phyloP scores from a whole-genome alignment of 2,329 filamentous ascomycete species.

The Pyricularia sp. region DNA sequence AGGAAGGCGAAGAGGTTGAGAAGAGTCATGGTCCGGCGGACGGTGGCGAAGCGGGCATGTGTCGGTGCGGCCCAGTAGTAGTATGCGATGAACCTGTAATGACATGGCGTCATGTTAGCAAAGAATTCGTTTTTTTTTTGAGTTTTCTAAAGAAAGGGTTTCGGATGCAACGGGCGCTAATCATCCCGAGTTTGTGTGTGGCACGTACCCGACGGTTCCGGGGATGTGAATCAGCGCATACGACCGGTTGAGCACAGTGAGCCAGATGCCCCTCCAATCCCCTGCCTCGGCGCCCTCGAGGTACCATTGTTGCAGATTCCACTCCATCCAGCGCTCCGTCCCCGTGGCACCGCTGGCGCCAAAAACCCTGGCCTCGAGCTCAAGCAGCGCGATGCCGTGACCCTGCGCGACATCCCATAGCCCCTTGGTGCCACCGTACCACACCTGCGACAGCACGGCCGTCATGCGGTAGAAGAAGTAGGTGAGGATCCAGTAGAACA shows the following conservation, averaged over 20 bases:
- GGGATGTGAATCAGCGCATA: constrained; percentile 42
- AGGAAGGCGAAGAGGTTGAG: constrained; percentile 52
- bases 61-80: constrained; percentile 48
- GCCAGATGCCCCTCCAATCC: constrained; percentile 19
- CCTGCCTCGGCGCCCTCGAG: constrained; percentile 27
- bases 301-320: constrained; percentile 33
- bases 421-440: constrained; percentile 37
- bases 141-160: too few species aligned
- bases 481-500: constrained; percentile 66
- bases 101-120: not conserved
- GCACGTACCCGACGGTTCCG: constrained; percentile 32
- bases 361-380: constrained; percentile 25
- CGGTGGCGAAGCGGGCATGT: constrained; percentile 24
- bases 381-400: constrained; percentile 31
- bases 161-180: not conserved
- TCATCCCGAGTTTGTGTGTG: not conserved
- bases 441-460: constrained; percentile 36
- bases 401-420: constrained; percentile 35
- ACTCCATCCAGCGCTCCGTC: constrained; percentile 29
- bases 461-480: constrained; percentile 55
- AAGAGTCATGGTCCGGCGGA: constrained; percentile 38
- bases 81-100: constrained; percentile 48
- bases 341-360: constrained; percentile 14
- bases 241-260: constrained; percentile 37
- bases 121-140: not conserved